These are phyloP conservation scores for Sporothrix euskadiensis DNA, from an alignment of 2,329 filamentous ascomycete genomes.

Conservation along the genomic window DNA sequence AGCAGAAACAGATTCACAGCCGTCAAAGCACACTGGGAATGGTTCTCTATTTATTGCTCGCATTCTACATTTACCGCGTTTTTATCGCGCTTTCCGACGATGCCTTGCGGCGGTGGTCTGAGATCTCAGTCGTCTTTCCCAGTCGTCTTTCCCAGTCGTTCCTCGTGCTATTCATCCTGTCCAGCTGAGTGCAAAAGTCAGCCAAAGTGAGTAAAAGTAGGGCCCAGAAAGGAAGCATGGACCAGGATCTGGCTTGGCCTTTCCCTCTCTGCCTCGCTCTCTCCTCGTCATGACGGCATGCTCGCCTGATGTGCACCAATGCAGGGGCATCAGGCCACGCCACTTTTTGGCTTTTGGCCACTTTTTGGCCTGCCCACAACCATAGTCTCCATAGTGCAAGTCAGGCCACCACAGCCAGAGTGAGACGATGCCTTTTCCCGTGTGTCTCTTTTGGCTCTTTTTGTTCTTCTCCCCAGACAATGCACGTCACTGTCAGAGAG, in stretches of 20 bases:
- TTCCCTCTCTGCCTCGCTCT: neutral
- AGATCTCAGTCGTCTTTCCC: neutral
- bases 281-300: conserved; percentile 5
- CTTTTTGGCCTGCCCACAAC: neutral
- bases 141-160: neutral
- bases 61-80: neutral
- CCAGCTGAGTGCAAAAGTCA: neutral
- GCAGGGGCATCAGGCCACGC: conserved; percentile 2
- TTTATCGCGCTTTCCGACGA: neutral
- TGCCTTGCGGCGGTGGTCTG: conserved; percentile 5
- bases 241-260: neutral
- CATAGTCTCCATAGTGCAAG: neutral
- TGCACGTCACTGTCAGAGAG: neutral
- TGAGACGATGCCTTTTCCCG: conserved; percentile 7
- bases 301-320: conserved; percentile 19
- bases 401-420: conserved; percentile 17
- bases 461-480: neutral
- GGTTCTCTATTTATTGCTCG: neutral
- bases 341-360: neutral
- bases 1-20: too few species aligned
- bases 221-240: neutral
- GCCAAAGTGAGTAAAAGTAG: neutral
- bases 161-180: neutral
- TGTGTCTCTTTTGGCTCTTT: neutral
- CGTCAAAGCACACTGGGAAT: neutral